These are phyloP conservation scores for Colletotrichum acutatum DNA, from an alignment of 2,329 filamentous ascomycete species.

Conservation along the genomic window DNA sequence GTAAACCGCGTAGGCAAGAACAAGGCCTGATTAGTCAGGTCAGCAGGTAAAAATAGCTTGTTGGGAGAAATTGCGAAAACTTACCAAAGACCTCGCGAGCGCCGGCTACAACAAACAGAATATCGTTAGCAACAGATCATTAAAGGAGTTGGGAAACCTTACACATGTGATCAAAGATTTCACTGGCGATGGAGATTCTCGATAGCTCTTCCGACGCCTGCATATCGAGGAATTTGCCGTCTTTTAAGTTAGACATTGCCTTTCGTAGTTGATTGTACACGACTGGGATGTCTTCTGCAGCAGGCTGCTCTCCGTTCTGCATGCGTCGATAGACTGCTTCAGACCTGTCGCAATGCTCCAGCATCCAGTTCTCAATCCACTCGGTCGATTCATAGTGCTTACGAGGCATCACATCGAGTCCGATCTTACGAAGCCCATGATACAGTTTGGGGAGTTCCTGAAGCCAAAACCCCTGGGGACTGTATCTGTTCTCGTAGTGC, in stretches of 20 bases:
- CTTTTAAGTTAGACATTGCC: background rate
- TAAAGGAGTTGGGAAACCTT: background rate
- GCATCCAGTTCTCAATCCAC: background rate
- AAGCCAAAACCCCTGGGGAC: background rate
- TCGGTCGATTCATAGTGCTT: background rate
- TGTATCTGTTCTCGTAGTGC: background rate
- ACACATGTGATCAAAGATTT: background rate
- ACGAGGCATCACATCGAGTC: background rate
- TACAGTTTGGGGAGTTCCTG: background rate
- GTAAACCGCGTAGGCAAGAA: background rate
- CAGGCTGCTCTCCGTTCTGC: background rate
- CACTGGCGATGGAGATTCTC: background rate
- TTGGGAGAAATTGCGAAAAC: background rate
- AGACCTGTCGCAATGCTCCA: background rate
- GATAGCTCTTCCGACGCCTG: background rate
- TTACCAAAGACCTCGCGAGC: background rate
- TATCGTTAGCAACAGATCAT: background rate
- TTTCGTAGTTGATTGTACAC: background rate
- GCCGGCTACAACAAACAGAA: background rate
- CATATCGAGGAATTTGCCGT: background rate
- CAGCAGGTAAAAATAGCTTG: background rate
- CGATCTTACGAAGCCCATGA: background rate
- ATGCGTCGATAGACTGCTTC: background rate
- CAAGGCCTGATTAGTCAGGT: background rate
- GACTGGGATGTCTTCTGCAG: background rate